phyloP scores from a whole-genome alignment of 164 flowering plant genomes.

The Warburgia ugandensis region DNA sequence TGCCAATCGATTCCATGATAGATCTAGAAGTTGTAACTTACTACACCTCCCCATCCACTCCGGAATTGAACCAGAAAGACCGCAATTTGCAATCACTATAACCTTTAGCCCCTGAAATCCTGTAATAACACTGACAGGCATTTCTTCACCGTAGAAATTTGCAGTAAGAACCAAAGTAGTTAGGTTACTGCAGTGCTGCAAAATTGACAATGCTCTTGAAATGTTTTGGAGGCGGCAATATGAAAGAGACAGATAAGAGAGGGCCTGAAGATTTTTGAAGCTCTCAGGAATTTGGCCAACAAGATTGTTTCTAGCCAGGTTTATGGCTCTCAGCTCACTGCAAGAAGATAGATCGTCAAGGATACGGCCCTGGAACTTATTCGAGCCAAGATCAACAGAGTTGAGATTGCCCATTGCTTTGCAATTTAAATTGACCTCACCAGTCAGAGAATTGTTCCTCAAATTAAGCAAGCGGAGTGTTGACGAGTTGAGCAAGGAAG shows the following conservation, averaged over 20 bases:
- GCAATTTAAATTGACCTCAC: constrained; percentile 36
- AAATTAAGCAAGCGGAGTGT: constrained; percentile 6
- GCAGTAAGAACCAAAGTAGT: constrained; percentile 42
- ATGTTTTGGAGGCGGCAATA: constrained; percentile 40
- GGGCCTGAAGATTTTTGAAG: constrained; percentile 35
- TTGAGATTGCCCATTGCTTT: constrained; percentile 34
- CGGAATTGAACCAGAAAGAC: constrained; percentile 56
- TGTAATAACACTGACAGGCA: constrained; percentile 35
- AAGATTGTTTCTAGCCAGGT: constrained; percentile 51
- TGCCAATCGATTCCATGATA: constrained; percentile 66
- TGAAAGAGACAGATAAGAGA: constrained; percentile 46
- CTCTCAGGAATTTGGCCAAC: constrained; percentile 42
- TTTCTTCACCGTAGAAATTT: constrained; percentile 41
- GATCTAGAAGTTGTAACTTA: constrained; percentile 57
- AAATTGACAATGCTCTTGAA: constrained; percentile 33
- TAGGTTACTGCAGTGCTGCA: constrained; percentile 50
- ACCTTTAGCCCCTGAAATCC: constrained; percentile 34
- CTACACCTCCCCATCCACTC: constrained; percentile 43
- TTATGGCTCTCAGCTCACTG: constrained; percentile 27
- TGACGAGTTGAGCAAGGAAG: constrained; percentile 1
- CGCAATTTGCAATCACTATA: constrained; percentile 58
- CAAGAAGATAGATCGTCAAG: constrained; percentile 49
- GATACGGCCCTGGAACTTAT: constrained; percentile 34
- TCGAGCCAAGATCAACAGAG: constrained; percentile 47
- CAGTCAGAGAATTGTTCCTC: constrained; percentile 13